Base-by-base conservation (phyloP, 139 green algal species). In the Chlorella sp. region DNA sequence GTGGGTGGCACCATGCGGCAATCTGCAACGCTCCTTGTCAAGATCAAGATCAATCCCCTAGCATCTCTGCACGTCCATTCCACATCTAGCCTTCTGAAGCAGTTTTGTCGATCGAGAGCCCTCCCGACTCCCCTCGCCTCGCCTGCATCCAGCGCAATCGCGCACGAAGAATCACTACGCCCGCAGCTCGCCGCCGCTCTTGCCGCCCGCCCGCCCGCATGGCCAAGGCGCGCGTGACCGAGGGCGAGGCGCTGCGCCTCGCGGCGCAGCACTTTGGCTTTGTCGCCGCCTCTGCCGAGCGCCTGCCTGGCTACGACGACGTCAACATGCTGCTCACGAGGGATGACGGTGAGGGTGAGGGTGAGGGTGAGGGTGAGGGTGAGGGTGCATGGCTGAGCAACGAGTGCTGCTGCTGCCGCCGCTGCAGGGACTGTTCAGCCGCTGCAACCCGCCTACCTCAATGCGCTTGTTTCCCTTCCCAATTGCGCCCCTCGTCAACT, bases 241-340 rank as follows among this genome's bases (percentile, higher is more conserved):
- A 15, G 8, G 27, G 29, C 7, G 40, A 40, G 40, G 62, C 62
- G 19, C 41, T 46, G 23, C 14, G 25, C 3, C 25, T 69, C 9
- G 62, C 62, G 3, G 5, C 21, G 8, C 19, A 15, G 36, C 14
- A 55, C 41, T 70, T 40, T 40, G 63, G 63, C 1, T n/a, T 19
- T 45, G 40, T 11, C n/a, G 38, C 19, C 6, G 36, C 60, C 60
- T 5, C 19, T 67, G 14, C 19, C 27, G 15, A 1, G 1, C 14
- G 12, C 6, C 25, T 71, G n/a, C n/a, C 41, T 1, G 64, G 64
- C 42, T 71, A 71, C 25, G 64, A 71, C 12, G 64, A 71, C 42
- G 6, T 11, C 41, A 71, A 71, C 43, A 11, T 53, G 1, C 2
- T n/a, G n/a, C n/a, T n/a, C n/a, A n/a, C n/a, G n/a, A n/a, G n/a